Percentiles rank a stretch among this genome's conserved stretches.
phyloP scores from a whole-genome alignment of 495 filamentous ascomycete species.

The Talaromyces nanjingensis region DNA sequence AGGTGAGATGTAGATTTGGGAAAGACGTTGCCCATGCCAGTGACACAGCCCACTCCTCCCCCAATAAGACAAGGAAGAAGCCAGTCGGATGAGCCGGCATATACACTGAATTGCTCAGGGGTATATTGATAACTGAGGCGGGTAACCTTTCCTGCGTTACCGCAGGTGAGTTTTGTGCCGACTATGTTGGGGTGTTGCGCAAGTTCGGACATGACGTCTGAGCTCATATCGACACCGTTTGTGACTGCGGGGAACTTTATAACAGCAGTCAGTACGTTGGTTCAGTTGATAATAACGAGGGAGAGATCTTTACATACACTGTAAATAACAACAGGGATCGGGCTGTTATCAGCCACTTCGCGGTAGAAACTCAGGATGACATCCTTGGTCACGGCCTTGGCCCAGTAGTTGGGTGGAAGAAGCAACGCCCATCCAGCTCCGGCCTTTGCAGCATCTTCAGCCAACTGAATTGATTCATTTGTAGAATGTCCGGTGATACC shows the following conservation, averaged over 20 bases:
- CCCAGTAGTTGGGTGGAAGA: neutral
- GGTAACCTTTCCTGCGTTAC: conserved; percentile 72
- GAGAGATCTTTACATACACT: too few species aligned
- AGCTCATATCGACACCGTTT: conserved; percentile 64
- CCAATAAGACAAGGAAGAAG: conserved; percentile 62
- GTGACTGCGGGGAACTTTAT: conserved; percentile 78
- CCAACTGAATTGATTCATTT: neutral
- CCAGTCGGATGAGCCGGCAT: conserved; percentile 65
- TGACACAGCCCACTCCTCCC: conserved; percentile 67
- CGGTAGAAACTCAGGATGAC: neutral
- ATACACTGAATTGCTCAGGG: neutral
- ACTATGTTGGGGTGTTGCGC: conserved; percentile 67
- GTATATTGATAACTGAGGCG: conserved; percentile 43
- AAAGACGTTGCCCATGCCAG: conserved; percentile 65
- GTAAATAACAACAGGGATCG: neutral
- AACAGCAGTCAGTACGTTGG: too few species aligned
- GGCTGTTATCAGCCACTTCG: neutral
- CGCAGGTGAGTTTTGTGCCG: conserved; percentile 74
- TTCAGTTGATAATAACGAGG: too few species aligned
- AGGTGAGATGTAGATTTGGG: conserved; percentile 59
- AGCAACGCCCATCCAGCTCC: neutral
- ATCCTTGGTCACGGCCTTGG: neutral
- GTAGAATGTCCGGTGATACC: neutral
- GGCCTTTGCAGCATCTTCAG: neutral
- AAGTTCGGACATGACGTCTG: conserved; percentile 60